Evolutionary conservation across 345 rosid genomes (phyloP), one percentile per base, ranked within the genome.

Genomic region (Ailanthus altissimus): DNA sequence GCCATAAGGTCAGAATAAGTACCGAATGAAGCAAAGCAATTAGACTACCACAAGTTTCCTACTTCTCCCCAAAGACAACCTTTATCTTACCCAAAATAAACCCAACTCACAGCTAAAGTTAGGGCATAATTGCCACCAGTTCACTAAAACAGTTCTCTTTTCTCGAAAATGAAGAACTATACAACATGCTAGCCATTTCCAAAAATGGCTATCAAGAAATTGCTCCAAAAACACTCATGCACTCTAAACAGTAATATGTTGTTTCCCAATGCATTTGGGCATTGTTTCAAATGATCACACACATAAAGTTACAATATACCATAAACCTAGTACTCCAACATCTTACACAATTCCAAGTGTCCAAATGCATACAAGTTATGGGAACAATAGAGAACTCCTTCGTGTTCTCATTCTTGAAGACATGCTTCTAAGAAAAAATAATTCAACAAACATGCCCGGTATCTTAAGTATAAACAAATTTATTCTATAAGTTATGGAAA

Each of bases 11-110:
- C 38, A 2, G 36, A 3, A 63, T 36, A 9, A 43, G 49, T 38
- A 40, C 47, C 7, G 26, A 38, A 13, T 40, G 49, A 64, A 40
- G 69, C 49, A 8, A 8, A n/a, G 69, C 40, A 64, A 42, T 40
- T 23, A 64, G 32, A 40, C 40, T 5, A 21, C 21, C 40, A 15
- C 26, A 18, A 20, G 50, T 63, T 40, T 7, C 67, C 67, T 63
- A 63, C 23, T 63, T 63, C 36, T 63, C 67, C 43, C 67, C 40
- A 15, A 63, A 63, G 36, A 63, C 14, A 63, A 38, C 25, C 46
- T 63, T 6, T 13, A 38, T 7, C 67, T 36, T 21, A 63, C 10
- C 7, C 42, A 63, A 63, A 21, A 18, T 7, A 18, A 36, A 63
- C 5, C 12, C 23, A 36, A 62, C n/a, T 15, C 67, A 62, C 67